These are phyloP conservation scores for Peronospora belbahrii DNA, from an alignment of 352 stramenopile species.

Conservation along the genomic window DNA sequence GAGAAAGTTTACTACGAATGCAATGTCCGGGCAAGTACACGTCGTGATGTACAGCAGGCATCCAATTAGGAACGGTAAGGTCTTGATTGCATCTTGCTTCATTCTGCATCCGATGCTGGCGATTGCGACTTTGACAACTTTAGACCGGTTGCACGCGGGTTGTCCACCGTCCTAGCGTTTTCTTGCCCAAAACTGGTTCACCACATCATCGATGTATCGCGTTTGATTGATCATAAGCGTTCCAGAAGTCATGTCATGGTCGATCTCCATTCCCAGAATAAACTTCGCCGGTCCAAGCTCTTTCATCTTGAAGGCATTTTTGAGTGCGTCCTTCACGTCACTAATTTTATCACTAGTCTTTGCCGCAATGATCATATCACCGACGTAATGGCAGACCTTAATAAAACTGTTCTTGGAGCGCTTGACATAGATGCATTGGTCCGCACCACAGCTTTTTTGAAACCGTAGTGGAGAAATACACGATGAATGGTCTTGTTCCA, in stretches of 20 bases:
- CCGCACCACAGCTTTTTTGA: slow-evolving; percentile 6
- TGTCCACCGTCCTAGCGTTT: slow-evolving; percentile 4
- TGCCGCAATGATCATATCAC: slow-evolving; percentile 6
- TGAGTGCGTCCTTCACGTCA: slow-evolving; percentile 6
- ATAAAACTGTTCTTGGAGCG: not conserved
- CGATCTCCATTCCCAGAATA: slow-evolving; percentile 20
- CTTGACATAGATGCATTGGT: slow-evolving; percentile 18
- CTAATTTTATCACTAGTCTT: slow-evolving; percentile 1
- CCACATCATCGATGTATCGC: slow-evolving; percentile 13
- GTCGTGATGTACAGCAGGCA: slow-evolving; percentile 13
- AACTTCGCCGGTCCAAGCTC: slow-evolving; percentile 8
- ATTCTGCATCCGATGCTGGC: not conserved
- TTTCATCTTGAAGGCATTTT: slow-evolving; percentile 17
- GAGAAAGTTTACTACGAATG: slow-evolving; percentile 2
- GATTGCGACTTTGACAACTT: slow-evolving; percentile 8
- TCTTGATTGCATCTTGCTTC: not conserved
- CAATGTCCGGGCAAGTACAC: slow-evolving; percentile 2
- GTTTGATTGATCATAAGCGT: slow-evolving; percentile 19
- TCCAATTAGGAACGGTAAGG: slow-evolving; percentile 7
- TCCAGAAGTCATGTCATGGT: not conserved
- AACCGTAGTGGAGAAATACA: slow-evolving; percentile 1
- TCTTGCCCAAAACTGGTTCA: slow-evolving; percentile 7
- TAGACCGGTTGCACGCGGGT: slow-evolving; percentile 1
- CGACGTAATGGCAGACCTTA: slow-evolving; percentile 5
- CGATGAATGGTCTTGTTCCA: slow-evolving; percentile 13